Evolutionary conservation across 1,284 basidiomycete genomes (phyloP), one percentile per base, ranked within the genome.

Genomic region (Ustanciosporium gigantosporum): DNA sequence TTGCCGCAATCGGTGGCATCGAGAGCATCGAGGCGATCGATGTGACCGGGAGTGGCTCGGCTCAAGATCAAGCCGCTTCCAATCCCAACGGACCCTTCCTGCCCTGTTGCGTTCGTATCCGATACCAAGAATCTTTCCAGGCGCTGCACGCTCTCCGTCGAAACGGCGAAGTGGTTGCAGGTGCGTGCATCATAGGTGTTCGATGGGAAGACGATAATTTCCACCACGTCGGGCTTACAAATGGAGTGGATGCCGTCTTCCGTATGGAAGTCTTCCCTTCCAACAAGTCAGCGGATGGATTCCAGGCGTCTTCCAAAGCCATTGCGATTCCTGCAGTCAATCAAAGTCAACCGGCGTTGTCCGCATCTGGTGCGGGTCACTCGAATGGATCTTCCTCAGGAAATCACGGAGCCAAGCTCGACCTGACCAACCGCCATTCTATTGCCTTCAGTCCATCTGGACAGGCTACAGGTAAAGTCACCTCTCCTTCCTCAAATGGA

Each of bases 131-230:
- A 31, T 53, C 66, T 3, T 59, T 61, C 32, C 69, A 69, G 45
- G 69, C 69, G 14, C 45, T 72, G 35, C 60, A 66, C 7, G 69
- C 69, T 7, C 45, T 72, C 15, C 64, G 57, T 21, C 59, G 65
- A 29, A 67, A 51, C 32, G 69, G 69, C 32, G 57, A 67, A 36
- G 38, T 61, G 4, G 42, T 72, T 9, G 66, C 66, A 7, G 60
- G 65, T 9, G 53, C 64, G 2, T 67, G 64, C 36, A 57, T 72
- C 42, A 47, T 72, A 14, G 67, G 69, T 17, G 69, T 67, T 29
- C 57, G 69, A 17, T 72, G 69, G 69, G 64, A 69, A 25, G 61
- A 67, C 31, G 66, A 69, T 27, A 68, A 66, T 35, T 49, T 72
- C 39, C 66, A 72, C 31, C 60, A 69, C 36, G 55, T 62, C 16